Conservation (phyloP, 2,329 filamentous ascomycete genomes). For the Colletotrichum orbiculare region DNA sequence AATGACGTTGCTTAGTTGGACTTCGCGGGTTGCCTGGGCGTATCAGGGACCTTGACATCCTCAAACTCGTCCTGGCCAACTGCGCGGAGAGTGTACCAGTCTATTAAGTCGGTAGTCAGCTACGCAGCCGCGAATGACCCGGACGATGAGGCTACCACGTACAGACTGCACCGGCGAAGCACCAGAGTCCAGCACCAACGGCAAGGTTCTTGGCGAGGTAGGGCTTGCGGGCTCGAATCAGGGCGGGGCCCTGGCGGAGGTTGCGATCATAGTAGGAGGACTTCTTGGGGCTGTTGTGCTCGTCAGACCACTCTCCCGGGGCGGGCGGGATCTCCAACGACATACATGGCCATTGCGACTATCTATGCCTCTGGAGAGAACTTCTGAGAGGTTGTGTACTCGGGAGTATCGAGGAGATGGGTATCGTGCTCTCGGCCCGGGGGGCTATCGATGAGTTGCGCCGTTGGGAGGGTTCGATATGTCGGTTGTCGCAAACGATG, state of each 20-base stretch:
- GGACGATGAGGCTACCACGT: constrained; percentile 53
- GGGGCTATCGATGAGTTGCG: constrained; percentile 18
- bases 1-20: constrained; percentile 40
- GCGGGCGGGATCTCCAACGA: background rate
- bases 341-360: constrained; percentile 30
- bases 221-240: constrained; percentile 90
- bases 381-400: background rate
- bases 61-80: constrained; percentile 98
- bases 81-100: constrained; percentile 76
- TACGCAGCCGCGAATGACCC: too few species aligned
- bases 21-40: constrained; percentile 63
- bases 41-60: constrained; percentile 89
- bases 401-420: background rate
- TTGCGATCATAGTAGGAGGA: constrained; percentile 91
- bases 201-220: constrained; percentile 91
- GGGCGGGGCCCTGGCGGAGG: constrained; percentile 85
- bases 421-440: background rate
- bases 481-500: constrained; percentile 28
- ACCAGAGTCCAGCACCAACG: constrained; percentile 80
- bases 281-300: constrained; percentile 53
- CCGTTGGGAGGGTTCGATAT: constrained; percentile 25
- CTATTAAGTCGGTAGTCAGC: constrained; percentile 46
- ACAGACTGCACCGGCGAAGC: constrained; percentile 89
- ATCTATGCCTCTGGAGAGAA: background rate
- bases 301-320: constrained; percentile 32